These are phyloP conservation scores for Xylaria sp. DNA, from an alignment of 2,329 filamentous ascomycete genomes.

Conservation along the genomic window DNA sequence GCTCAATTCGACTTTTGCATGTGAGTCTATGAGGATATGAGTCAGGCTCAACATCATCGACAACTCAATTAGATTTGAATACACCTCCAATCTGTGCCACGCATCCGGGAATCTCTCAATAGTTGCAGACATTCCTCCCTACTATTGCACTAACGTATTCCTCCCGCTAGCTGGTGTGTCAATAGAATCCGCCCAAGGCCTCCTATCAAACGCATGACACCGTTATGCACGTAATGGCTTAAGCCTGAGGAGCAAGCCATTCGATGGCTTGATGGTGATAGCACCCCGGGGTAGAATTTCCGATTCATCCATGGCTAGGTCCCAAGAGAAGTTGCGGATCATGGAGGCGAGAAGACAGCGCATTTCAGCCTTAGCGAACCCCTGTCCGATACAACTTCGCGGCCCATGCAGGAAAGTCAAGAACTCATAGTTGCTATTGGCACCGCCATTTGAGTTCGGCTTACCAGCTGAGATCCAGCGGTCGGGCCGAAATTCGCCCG, in stretches of 20 bases:
- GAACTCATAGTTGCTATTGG: constrained; percentile 73
- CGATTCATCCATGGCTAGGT: constrained; percentile 65
- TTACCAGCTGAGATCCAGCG: constrained; percentile 67
- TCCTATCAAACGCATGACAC: background rate
- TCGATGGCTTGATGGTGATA: constrained; percentile 73
- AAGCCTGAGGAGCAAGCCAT: constrained; percentile 66
- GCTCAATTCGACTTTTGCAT: background rate
- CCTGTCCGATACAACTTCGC: constrained; percentile 75
- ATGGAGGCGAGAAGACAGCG: constrained; percentile 75
- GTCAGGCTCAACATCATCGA: background rate
- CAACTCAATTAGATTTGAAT: too few species aligned
- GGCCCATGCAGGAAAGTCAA: constrained; percentile 78
- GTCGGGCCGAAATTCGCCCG: constrained; percentile 74
- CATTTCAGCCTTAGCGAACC: constrained; percentile 78
- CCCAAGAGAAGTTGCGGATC: constrained; percentile 70
- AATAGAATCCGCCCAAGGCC: too few species aligned
- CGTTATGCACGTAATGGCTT: constrained; percentile 14
- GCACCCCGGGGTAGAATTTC: constrained; percentile 69
- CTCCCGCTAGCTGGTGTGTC: background rate
- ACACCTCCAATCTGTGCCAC: background rate
- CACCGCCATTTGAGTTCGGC: constrained; percentile 68
- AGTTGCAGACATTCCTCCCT: background rate
- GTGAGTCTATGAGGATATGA: background rate
- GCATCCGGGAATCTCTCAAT: background rate
- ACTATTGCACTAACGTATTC: background rate